Conservation (phyloP, 2,329 filamentous ascomycete species). For the Apiospora kogelbergensis region DNA sequence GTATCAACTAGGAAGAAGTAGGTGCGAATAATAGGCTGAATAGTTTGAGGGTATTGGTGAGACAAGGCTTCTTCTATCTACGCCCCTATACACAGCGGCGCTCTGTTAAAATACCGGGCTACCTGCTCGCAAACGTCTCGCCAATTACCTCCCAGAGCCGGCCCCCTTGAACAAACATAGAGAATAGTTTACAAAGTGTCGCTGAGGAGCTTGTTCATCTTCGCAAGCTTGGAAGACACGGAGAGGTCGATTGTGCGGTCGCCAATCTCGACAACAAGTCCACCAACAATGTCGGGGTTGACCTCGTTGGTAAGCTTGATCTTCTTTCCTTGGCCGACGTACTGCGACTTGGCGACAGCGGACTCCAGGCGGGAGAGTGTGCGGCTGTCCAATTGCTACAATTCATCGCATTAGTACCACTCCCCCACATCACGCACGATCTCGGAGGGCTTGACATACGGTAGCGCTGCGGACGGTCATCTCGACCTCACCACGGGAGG, state of each 20-base stretch:
- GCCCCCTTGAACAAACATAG: constrained; percentile 25
- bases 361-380: constrained; percentile 82
- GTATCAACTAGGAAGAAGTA: neutral
- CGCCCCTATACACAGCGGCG: constrained; percentile 32
- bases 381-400: constrained; percentile 80
- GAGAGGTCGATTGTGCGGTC: constrained; percentile 98
- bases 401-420: constrained; percentile 22
- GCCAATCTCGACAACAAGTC: constrained; percentile 92
- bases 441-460: constrained; percentile 52
- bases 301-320: constrained; percentile 96
- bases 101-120: constrained; percentile 21
- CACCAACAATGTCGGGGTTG: constrained; percentile 91
- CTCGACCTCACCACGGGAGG: constrained; percentile 90
- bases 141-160: constrained; percentile 9
- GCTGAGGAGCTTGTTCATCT: constrained; percentile 99
- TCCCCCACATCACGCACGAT: neutral
- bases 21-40: neutral
- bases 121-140: constrained; percentile 20
- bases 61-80: constrained; percentile 32
- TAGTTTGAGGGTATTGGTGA: constrained; percentile 8
- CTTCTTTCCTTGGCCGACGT: constrained; percentile 90
- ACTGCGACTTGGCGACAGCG: constrained; percentile 85
- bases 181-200: constrained; percentile 82
- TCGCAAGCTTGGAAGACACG: constrained; percentile 90
- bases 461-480: constrained; percentile 86